Evolutionary conservation across 805 yeast species (phyloP).

Genomic region (Candida vaughaniae): DNA sequence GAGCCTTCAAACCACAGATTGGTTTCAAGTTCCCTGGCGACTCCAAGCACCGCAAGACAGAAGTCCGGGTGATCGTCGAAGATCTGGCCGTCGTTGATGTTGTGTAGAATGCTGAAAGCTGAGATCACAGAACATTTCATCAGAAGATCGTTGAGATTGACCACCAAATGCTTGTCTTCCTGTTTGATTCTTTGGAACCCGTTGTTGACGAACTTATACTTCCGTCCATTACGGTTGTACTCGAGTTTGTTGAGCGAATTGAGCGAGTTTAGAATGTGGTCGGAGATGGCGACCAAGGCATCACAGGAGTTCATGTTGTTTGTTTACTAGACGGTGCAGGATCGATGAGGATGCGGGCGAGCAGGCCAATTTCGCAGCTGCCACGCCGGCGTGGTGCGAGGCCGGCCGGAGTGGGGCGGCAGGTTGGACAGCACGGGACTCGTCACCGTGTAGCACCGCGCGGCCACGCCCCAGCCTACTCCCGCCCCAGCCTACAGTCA

Average conservation of each 20-base stretch:
- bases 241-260: constrained; percentile 33
- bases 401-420: no score
- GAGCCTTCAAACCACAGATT: constrained; percentile 50
- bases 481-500: no score
- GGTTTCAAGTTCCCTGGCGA: constrained; percentile 48
- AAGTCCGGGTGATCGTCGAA: constrained; percentile 37
- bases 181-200: constrained; percentile 48
- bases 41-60: constrained; percentile 48
- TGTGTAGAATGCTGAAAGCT: constrained; percentile 41
- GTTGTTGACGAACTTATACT: constrained; percentile 48
- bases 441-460: no score
- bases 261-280: constrained; percentile 33
- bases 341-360: no score
- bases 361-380: no score
- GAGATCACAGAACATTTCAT: constrained; percentile 39
- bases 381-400: no score
- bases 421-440: no score
- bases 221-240: constrained; percentile 45
- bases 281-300: constrained; percentile 36
- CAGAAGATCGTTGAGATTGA: constrained; percentile 29
- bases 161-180: constrained; percentile 48
- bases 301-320: constrained; percentile 17
- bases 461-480: no score
- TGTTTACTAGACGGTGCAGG: no score
- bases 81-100: constrained; percentile 36